A percentile compares a stretch with the other conserved stretches of the same genome.
Evolutionary conservation across 305 asterid species (phyloP).

Genomic region (Solanum hybrid): DNA sequence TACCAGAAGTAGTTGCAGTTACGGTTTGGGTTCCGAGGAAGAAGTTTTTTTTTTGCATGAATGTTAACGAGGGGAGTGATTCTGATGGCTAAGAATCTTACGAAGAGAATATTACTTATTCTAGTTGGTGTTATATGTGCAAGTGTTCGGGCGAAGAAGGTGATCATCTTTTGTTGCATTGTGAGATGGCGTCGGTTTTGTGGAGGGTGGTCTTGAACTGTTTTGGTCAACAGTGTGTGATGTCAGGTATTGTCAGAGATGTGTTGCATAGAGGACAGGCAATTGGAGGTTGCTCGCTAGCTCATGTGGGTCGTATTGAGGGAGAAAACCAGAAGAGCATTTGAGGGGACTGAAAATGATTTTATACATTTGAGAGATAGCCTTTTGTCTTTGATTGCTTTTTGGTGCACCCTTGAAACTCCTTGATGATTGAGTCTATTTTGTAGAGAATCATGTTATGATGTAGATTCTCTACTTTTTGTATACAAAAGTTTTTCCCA

Average conservation of each 20-base stretch:
- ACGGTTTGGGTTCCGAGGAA: not conserved
- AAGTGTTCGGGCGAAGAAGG: not conserved
- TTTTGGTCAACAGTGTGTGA: not conserved
- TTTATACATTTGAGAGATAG: not conserved
- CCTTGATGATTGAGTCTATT: not conserved
- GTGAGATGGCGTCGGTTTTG: not conserved
- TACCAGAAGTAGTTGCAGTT: not conserved
- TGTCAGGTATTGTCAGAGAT: not conserved
- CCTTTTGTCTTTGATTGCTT: not conserved
- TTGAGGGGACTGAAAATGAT: not conserved
- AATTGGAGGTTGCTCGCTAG: not conserved
- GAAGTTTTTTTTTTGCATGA: not conserved
- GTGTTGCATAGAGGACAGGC: not conserved
- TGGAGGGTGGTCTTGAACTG: not conserved
- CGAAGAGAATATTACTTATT: not conserved
- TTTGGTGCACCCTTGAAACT: not conserved
- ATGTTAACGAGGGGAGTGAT: not conserved
- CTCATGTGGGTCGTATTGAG: not conserved
- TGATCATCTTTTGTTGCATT: not conserved
- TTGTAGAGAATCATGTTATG: not conserved
- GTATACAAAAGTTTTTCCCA: not conserved
- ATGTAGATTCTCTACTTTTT: not conserved
- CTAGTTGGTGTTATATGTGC: not conserved
- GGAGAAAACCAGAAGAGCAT: not conserved
- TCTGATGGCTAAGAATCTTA: not conserved